Evolutionary conservation across 2,329 filamentous ascomycete species (phyloP), one percentile per base, ranked within the genome.

Genomic region (Coniella lustricola): DNA sequence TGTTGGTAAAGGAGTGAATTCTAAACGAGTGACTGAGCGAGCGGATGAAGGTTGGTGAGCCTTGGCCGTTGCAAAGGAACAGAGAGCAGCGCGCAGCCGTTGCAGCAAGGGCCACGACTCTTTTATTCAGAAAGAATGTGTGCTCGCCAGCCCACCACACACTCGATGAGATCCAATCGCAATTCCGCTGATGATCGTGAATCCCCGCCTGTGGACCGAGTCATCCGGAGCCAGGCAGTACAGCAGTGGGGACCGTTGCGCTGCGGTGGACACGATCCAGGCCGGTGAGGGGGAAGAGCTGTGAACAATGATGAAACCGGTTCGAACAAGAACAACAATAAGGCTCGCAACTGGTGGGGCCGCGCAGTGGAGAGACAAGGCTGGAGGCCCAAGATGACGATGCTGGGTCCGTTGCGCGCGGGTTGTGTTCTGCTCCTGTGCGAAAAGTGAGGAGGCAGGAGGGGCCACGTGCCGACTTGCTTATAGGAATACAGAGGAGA

Each of bases 331-430:
- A 41, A 18, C 16, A 38, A 39, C 39, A 46, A 35, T 34, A 41
- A 43, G 49, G 44, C 37, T 13, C 18, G 44, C 33, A 32, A 12
- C 29, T 13, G 40, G 40, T 32, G 44, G 46, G 38, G 16, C 18
- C 29, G 17, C 14, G 12, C n/a, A 44, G 51, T 53, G 51, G 51
- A 40, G 17, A 42, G 37, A 36, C 41, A 43, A 43, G 51, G 49
- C 44, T 53, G 44, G 38, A 43, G 51, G 49, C 44, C 50, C 39
- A 37, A 38, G 40, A 50, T 50, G 51, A 53, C 48, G 48, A 44
- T 48, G 44, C 39, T 3, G 17, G 14, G 12, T n/a, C 38, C 12
- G 38, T 29, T 10, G 10, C 25, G 13, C 21, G 22, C 38, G 38
- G 22, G n/a, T 22, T 40, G 14, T 22, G 17, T 14, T 35, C 33